Evolutionary conservation across 345 rosid genomes (phyloP).

Genomic region (Brassica cretica): DNA sequence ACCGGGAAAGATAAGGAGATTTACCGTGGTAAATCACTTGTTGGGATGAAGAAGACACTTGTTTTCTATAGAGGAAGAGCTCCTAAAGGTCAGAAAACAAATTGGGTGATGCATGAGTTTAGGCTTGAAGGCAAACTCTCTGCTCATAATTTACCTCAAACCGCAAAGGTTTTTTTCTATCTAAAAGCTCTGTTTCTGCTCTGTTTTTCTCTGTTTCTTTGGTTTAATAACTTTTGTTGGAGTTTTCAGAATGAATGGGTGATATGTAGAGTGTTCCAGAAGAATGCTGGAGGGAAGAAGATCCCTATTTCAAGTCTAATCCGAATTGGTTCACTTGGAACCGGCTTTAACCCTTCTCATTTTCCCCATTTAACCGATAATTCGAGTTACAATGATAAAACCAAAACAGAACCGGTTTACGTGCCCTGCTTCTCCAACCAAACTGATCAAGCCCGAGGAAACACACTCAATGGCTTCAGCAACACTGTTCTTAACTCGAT

Average conservation of each 20-base stretch:
- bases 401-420: conserved; percentile 54
- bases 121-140: conserved; percentile 77
- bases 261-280: conserved; percentile 82
- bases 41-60: conserved; percentile 95
- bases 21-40: conserved; percentile 61
- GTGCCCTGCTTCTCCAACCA: conserved; percentile 99
- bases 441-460: conserved; percentile 42
- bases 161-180: conserved; percentile 58
- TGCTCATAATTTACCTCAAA: conserved; percentile 65
- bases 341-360: conserved; percentile 47
- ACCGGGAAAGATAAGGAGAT: conserved; percentile 95
- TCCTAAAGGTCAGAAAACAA: conserved; percentile 78
- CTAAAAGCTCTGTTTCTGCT: not conserved
- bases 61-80: conserved; percentile 94
- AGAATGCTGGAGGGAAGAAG: conserved; percentile 71
- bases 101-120: conserved; percentile 95
- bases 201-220: not conserved
- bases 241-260: conserved; percentile 81
- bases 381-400: conserved; percentile 24
- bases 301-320: conserved; percentile 59
- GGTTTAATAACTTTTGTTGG: not conserved
- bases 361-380: conserved; percentile 68
- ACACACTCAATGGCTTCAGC: conserved; percentile 41
- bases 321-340: conserved; percentile 44
- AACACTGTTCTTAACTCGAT: conserved; percentile 37